phyloP scores from a whole-genome alignment of 768 basidiomycete species.

The Auricularia auricula-judae region DNA sequence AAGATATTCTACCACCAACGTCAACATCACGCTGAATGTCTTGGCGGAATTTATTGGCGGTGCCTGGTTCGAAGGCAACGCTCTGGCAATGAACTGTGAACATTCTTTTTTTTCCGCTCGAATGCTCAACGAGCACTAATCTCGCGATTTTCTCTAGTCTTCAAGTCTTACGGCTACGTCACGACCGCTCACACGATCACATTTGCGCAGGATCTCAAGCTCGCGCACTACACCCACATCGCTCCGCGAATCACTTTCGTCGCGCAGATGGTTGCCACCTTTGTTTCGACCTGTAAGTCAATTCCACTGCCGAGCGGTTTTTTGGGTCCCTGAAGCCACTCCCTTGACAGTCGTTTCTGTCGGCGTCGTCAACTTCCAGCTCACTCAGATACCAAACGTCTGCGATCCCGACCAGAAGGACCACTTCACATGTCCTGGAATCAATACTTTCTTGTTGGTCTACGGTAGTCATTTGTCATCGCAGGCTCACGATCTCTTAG shows the following conservation, averaged over 20 bases:
- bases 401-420: constrained; percentile 23
- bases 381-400: constrained; percentile 23
- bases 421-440: constrained; percentile 25
- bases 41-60: constrained; percentile 30
- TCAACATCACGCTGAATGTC: constrained; percentile 24
- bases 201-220: constrained; percentile 21
- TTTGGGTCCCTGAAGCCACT: too few relatives aligned
- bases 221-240: constrained; percentile 26
- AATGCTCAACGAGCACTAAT: too few relatives aligned
- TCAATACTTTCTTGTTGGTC: constrained; percentile 24
- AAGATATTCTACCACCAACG: constrained; percentile 26
- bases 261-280: constrained; percentile 23
- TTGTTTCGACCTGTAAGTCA: constrained; percentile 18
- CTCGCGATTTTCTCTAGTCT: constrained; percentile 6
- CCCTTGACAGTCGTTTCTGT: constrained; percentile 11
- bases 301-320: too few relatives aligned
- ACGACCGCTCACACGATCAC: constrained; percentile 18
- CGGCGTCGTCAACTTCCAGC: constrained; percentile 19
- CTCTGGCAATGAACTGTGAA: constrained; percentile 20
- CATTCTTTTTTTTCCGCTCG: too few relatives aligned
- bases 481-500: constrained; percentile 1
- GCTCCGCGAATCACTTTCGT: constrained; percentile 22
- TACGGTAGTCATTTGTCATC: constrained; percentile 18
- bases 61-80: constrained; percentile 22
- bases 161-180: constrained; percentile 26